Evolutionary conservation across 2,329 filamentous ascomycete genomes (phyloP).

Genomic region (Diaporthe vaccinii): DNA sequence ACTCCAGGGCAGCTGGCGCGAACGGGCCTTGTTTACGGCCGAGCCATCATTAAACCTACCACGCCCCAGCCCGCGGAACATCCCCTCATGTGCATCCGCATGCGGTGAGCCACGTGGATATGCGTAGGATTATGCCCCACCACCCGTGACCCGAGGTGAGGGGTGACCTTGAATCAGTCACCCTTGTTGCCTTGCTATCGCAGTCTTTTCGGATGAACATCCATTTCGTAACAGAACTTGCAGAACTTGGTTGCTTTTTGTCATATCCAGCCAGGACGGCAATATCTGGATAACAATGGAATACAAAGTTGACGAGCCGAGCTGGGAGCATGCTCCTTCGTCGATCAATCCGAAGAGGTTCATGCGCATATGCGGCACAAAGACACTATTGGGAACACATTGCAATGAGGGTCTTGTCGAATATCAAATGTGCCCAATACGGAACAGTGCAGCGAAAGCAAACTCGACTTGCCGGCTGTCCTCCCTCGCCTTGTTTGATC

Average conservation of each 20-base stretch:
- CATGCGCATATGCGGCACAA: neutral
- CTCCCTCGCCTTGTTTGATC: slow-evolving; percentile 6
- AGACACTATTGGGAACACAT: neutral
- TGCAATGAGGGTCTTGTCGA: neutral
- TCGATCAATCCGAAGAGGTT: neutral
- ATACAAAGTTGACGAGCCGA: neutral
- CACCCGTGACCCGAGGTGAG: slow-evolving; percentile 14
- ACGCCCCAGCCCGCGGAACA: neutral
- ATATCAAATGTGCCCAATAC: neutral
- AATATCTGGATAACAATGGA: no score
- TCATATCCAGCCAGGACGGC: neutral
- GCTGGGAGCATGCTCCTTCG: neutral
- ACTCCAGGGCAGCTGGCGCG: neutral
- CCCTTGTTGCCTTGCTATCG: neutral
- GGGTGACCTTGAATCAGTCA: slow-evolving; percentile 13
- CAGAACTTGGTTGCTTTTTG: neutral
- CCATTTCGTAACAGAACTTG: neutral
- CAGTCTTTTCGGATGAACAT: slow-evolving; percentile 20
- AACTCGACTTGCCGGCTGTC: neutral
- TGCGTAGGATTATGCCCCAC: slow-evolving; percentile 20
- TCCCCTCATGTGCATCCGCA: slow-evolving; percentile 5
- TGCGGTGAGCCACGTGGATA: neutral
- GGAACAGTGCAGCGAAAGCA: neutral
- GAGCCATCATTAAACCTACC: slow-evolving; percentile 8
- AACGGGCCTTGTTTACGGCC: slow-evolving; percentile 8